These are phyloP conservation scores for Coemansia sp. DNA, from an alignment of 192 early-diverging fungal genomes.

Conservation along the genomic window DNA sequence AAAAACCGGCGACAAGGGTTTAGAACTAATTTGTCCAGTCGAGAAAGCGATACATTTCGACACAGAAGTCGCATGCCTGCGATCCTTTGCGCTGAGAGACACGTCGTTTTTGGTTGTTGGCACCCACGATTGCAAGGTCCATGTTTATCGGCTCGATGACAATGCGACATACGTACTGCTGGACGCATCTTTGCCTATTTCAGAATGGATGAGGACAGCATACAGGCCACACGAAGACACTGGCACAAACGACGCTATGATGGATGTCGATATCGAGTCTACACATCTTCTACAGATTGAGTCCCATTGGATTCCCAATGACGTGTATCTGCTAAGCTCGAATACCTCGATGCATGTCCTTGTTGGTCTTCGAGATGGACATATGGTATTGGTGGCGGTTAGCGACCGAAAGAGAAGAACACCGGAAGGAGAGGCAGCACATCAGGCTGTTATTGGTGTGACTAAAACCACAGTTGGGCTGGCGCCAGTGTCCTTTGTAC, in stretches of 20 bases:
- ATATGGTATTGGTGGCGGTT: constrained; percentile 4
- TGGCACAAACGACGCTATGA: neutral
- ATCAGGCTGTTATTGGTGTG: neutral
- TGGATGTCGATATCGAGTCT: constrained; percentile 7
- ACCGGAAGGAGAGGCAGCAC: neutral
- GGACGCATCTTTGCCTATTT: neutral
- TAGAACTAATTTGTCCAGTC: neutral
- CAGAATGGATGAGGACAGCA: neutral
- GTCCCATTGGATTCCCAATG: constrained; percentile 18
- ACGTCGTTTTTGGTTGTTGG: constrained; percentile 12
- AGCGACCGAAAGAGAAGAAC: neutral
- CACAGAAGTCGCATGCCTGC: constrained; percentile 26
- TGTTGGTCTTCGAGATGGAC: constrained; percentile 37
- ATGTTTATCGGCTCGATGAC: constrained; percentile 3
- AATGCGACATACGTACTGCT: neutral
- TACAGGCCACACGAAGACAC: neutral
- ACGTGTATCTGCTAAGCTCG: constrained; percentile 21
- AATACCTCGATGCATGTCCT: constrained; percentile 10
- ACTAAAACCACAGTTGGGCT: neutral
- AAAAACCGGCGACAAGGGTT: neutral
- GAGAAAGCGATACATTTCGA: constrained; percentile 5
- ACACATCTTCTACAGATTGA: neutral
- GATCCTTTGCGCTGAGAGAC: constrained; percentile 14
- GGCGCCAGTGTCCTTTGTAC: constrained; percentile 1
- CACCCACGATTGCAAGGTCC: constrained; percentile 18